Evolutionary conservation across 1,284 basidiomycete species (phyloP), one percentile per base, ranked within the genome.

Genomic region (Ustilago esculenta): DNA sequence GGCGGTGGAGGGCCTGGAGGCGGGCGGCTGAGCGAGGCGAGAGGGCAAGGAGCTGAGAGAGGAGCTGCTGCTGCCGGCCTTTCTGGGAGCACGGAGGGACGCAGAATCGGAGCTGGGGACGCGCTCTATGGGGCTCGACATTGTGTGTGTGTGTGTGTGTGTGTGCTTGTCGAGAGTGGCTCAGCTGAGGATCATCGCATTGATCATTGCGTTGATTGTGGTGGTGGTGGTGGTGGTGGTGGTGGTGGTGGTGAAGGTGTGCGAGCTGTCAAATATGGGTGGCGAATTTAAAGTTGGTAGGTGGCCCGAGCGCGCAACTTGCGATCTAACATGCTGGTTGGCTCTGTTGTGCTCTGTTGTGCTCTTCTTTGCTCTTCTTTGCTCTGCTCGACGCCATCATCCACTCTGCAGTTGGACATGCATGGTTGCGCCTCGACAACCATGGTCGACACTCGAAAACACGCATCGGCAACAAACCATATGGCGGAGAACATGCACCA

Each of bases 1-100:
- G 14, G 72, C 64, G 4, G 65, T 54, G 18, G 58, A 49, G 11
- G 68, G 68, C 17, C 63, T 71, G 42, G 66, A 33, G 1, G 67
- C 47, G 36, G 67, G 57, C 6, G 68, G 53, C 14, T 52, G 63
- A 25, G 51, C 58, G 27, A 61, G 49, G 14, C 63, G 57, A 5
- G 63, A 58, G 3, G 63, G 63, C n/a, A 71, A 35, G 4, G 68
- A 71, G 68, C 58, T 63, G 51, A 66, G 63, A 25, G 68, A 71
- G 29, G 61, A 61, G 67, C 49, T 56, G 50, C 67, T 70, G 12
- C 49, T 53, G 14, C 47, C 43, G 1, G 47, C 36, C 40, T 42
- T 45, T 1, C 51, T 39, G 17, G 46, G 55, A n/a, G 61, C 61
- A 14, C 51, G 56, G 27, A 46, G 29, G 3, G 63, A 48, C 7